Percentiles rank a stretch among this genome's conserved stretches.
Evolutionary conservation across 345 rosid genomes (phyloP).

Genomic region (Arabidopsis thaliana): DNA sequence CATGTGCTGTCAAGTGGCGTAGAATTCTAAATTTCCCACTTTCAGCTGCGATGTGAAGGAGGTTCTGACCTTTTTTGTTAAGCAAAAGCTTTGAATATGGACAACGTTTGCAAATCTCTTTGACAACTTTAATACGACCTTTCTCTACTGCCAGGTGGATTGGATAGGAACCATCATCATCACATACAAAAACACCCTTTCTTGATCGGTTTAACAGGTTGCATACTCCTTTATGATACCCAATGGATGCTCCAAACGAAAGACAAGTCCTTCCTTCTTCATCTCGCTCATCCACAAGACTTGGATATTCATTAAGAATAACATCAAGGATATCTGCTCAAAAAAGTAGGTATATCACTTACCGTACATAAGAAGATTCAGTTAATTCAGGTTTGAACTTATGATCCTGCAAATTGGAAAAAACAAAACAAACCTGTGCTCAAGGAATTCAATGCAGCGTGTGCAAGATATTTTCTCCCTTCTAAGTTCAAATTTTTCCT

Average conservation of each 20-base stretch:
- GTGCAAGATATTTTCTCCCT: slow-evolving; percentile 24
- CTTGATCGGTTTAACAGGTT: neutral
- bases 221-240: neutral
- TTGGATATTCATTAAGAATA: neutral
- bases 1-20: too few species aligned
- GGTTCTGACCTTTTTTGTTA: slow-evolving; percentile 1
- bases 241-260: neutral
- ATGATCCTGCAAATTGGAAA: neutral
- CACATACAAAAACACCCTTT: too few species aligned
- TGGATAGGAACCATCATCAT: neutral
- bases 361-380: neutral
- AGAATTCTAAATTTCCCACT: neutral
- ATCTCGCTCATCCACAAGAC: neutral
- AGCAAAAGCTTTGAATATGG: neutral
- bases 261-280: neutral
- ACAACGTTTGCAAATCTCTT: neutral
- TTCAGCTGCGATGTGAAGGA: slow-evolving; percentile 2
- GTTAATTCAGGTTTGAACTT: neutral
- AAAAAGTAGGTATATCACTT: neutral
- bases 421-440: slow-evolving; percentile 13
- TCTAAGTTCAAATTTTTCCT: neutral
- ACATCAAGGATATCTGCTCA: slow-evolving; percentile 6
- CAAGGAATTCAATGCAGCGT: neutral
- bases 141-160: neutral
- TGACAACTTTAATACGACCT: neutral